phyloP scores from a whole-genome alignment of 305 asterid species.

The Stenogyne calaminthoides region DNA sequence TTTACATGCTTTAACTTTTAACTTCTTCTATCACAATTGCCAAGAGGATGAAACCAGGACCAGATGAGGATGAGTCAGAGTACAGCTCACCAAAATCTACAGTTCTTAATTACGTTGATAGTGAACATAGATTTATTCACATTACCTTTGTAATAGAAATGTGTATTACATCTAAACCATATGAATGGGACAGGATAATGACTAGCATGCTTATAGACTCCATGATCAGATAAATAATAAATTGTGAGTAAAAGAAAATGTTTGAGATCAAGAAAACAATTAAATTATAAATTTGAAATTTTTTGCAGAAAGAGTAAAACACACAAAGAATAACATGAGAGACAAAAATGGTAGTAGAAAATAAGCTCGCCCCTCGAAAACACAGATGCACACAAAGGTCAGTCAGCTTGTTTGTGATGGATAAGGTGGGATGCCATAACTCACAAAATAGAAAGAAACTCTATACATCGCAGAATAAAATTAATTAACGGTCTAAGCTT shows the following conservation, averaged over 20 bases:
- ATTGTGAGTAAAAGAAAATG: background rate
- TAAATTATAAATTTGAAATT: background rate
- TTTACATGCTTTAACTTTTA: background rate
- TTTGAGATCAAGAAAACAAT: too few relatives aligned
- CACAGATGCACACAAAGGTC: background rate
- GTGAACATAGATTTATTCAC: slow-evolving; percentile 3
- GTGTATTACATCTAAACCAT: background rate
- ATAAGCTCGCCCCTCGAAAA: background rate
- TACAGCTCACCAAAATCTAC: slow-evolving; percentile 1
- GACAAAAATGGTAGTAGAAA: background rate
- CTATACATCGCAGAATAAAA: background rate
- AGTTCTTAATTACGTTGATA: background rate
- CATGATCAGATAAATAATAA: background rate
- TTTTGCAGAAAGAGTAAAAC: background rate
- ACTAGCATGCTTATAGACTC: background rate
- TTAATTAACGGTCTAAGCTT: background rate
- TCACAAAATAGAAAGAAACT: background rate
- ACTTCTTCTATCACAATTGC: background rate
- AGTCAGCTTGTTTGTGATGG: background rate
- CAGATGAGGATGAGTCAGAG: background rate
- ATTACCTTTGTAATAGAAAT: too few relatives aligned
- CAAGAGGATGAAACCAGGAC: background rate
- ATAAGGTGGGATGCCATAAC: background rate
- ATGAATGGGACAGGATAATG: background rate
- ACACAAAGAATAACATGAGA: background rate